Evolutionary conservation across 83 land plant genomes (phyloP), one percentile per base, ranked within the genome.

Genomic region (Picea mariana): DNA sequence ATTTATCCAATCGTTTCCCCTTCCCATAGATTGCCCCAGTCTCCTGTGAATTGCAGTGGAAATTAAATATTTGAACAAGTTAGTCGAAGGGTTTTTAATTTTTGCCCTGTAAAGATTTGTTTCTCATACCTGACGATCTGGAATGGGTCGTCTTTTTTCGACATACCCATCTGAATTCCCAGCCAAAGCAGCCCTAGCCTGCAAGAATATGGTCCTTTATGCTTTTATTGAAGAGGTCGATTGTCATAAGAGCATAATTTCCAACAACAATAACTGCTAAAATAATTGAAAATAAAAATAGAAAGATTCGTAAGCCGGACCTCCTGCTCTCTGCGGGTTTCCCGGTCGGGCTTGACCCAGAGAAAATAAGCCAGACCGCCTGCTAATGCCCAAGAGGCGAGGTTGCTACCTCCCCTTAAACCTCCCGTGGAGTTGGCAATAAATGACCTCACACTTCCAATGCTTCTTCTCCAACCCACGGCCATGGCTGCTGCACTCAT

Each of bases 271-370:
- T 55, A 55, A 55, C 59, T 55, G 59, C 59, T 55, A 12, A 20
- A 6, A 73, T 8, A 42, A 73, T n/a, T 15, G 18, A n/a, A 47
- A n/a, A 20, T 2, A 9, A 3, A 20, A 73, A 47, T 13, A n/a
- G 24, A 5, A 44, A 24, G 26, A 21, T 73, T 73, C 5, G 77
- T 3, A 73, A 20, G 12, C 47, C 9, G n/a, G 58, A 91, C 98
- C 99, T 94, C 88, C 62, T 92, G 95, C 67, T 95, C 91, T 82
- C 80, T 85, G 80, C 84, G 87, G 78, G 86, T 91, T 6, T 95
- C 95, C 78, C 87, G 89, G n/a, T 92, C 94, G 42, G 99, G 99
- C 64, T 92, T 95, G 79, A 97, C 87, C 99, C 99, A 97, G 23
- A 97, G 89, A 68, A 79, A 95, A 83, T 97, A 97, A 9, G 97